Conservation (phyloP, 306 rosid species). For the Quercus glauca region DNA sequence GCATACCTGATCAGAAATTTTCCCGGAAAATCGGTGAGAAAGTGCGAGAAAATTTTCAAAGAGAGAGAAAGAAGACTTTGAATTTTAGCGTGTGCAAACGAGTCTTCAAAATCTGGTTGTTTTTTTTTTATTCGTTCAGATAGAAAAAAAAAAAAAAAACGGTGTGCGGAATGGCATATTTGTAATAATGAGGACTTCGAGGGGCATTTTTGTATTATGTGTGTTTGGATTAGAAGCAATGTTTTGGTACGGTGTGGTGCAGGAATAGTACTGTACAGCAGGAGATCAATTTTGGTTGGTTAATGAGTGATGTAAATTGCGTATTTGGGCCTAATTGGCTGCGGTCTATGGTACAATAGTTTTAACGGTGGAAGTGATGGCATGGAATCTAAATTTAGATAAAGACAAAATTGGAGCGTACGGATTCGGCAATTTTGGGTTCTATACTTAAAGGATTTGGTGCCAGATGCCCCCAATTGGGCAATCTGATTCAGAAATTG, state of each 20-base stretch:
- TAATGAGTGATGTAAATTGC: too few relatives aligned
- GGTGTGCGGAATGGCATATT: neutral
- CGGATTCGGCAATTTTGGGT: neutral
- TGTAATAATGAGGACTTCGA: neutral
- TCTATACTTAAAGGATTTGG: neutral
- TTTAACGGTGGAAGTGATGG: neutral
- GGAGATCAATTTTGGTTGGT: too few relatives aligned
- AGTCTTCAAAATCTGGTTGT: neutral
- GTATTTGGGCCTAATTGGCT: neutral
- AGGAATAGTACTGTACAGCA: neutral
- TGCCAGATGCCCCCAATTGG: too few relatives aligned
- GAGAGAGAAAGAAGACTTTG: neutral
- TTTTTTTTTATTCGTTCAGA: neutral
- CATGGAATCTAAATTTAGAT: neutral
- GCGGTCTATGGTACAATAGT: neutral
- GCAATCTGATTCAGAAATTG: too few relatives aligned
- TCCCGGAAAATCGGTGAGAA: slow-evolving; percentile 8
- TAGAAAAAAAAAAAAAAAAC: neutral
- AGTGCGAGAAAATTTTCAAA: neutral
- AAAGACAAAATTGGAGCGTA: neutral
- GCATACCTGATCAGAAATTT: slow-evolving; percentile 28
- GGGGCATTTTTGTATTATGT: neutral
- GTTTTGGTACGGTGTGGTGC: neutral
- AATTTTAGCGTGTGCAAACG: neutral
- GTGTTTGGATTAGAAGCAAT: neutral